A percentile compares a stretch with the other conserved stretches of the same genome.
Evolutionary conservation across 352 stramenopile species (phyloP).

Genomic region (Phytophthora europaea): DNA sequence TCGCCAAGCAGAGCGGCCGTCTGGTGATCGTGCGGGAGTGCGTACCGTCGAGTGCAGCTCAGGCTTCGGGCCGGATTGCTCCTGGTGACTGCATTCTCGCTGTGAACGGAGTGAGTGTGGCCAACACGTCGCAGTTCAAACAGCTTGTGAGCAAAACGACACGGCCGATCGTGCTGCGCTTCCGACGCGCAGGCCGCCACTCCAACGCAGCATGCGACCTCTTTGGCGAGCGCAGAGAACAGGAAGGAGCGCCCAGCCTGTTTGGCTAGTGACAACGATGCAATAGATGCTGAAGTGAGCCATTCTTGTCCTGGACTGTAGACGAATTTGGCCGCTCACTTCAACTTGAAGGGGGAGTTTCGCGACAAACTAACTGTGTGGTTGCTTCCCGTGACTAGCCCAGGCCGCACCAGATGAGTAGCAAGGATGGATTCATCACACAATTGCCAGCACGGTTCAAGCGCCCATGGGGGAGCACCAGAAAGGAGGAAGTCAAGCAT

Average conservation of each 20-base stretch:
- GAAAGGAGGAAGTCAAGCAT: conserved; percentile 22
- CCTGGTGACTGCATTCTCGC: conserved; percentile 76
- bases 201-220: conserved; percentile 66
- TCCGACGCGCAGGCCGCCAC: conserved; percentile 57
- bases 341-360: conserved; percentile 24
- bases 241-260: conserved; percentile 22
- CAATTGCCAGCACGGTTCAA: conserved; percentile 35
- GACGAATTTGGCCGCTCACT: conserved; percentile 17
- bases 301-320: conserved; percentile 13
- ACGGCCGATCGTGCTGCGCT: conserved; percentile 78
- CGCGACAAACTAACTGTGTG: conserved; percentile 9
- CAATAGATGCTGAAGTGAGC: conserved; percentile 15
- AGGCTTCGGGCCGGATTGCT: conserved; percentile 62
- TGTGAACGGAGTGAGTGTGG: conserved; percentile 73
- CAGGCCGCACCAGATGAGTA: conserved; percentile 19
- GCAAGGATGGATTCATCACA: conserved; percentile 22
- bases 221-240: conserved; percentile 65
- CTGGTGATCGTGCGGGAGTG: conserved; percentile 83
- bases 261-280: conserved; percentile 38
- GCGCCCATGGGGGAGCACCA: conserved; percentile 17
- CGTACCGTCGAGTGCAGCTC: conserved; percentile 60
- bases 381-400: conserved; percentile 5
- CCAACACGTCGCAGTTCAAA: conserved; percentile 80
- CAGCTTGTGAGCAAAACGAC: conserved; percentile 65
- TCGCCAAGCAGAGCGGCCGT: conserved; percentile 72